Percentiles rank a stretch among this genome's conserved stretches.
These are phyloP conservation scores for Achaetomiella virescens DNA, from an alignment of 495 filamentous ascomycete genomes.

Conservation along the genomic window DNA sequence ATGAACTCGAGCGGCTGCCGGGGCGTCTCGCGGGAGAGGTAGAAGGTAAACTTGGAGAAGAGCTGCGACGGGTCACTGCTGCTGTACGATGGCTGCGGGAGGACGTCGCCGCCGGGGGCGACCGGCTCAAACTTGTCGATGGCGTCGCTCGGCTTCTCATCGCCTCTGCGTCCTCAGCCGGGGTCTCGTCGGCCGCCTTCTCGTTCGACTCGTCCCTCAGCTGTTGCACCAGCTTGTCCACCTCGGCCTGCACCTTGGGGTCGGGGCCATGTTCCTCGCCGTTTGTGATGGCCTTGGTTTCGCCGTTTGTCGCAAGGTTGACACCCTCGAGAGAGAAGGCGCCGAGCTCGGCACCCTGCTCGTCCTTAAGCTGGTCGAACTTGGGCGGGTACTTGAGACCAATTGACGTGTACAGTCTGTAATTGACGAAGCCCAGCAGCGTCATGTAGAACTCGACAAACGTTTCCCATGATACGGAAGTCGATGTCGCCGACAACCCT, in stretches of 20 bases:
- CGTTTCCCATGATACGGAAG: constrained; percentile 97
- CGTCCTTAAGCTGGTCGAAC: constrained; percentile 81
- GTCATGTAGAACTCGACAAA: constrained; percentile 99
- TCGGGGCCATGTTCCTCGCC: constrained; percentile 41
- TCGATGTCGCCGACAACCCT: constrained; percentile 86
- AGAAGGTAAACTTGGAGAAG: constrained; percentile 84
- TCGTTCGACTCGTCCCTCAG: constrained; percentile 43
- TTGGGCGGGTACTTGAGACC: constrained; percentile 92
- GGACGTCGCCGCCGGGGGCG: constrained; percentile 72
- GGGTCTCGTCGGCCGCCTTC: constrained; percentile 36
- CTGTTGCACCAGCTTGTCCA: constrained; percentile 49
- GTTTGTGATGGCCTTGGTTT: constrained; percentile 49
- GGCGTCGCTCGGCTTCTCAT: constrained; percentile 49
- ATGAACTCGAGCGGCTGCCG: constrained; percentile 89
- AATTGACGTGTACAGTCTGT: constrained; percentile 80
- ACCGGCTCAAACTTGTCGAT: constrained; percentile 85
- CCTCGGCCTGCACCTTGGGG: constrained; percentile 49
- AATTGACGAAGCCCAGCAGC: constrained; percentile 91
- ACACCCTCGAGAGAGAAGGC: constrained; percentile 78
- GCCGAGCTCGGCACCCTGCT: constrained; percentile 82
- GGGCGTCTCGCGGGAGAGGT: constrained; percentile 88
- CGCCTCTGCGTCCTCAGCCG: constrained; percentile 45
- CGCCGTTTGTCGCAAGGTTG: constrained; percentile 47
- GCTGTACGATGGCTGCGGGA: constrained; percentile 70
- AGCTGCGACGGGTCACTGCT: constrained; percentile 55